Conservation (phyloP, 108 stramenopile species). For the Cyclotella choctawhatcheeana region DNA sequence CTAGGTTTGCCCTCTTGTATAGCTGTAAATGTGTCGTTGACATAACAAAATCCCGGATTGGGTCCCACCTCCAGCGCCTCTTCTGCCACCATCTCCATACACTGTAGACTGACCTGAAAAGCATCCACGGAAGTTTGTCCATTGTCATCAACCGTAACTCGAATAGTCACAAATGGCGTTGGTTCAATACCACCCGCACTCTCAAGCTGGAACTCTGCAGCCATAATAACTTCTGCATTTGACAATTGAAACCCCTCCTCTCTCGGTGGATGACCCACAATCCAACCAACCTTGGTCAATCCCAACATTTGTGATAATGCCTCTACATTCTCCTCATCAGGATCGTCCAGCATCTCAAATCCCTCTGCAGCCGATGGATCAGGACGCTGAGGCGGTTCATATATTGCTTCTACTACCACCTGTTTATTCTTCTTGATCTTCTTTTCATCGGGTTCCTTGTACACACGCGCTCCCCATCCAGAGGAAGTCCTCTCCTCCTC, state of each 20-base stretch:
- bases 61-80: slow-evolving; percentile 87
- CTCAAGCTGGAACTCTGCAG: slow-evolving; percentile 94
- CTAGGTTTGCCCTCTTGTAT: slow-evolving; percentile 95
- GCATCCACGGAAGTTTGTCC: slow-evolving; percentile 90
- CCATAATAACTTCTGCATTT: slow-evolving; percentile 91
- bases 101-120: slow-evolving; percentile 94
- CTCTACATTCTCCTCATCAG: slow-evolving; percentile 88
- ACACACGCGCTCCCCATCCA: slow-evolving; percentile 47
- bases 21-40: slow-evolving; percentile 97
- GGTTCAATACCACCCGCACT: slow-evolving; percentile 94
- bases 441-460: slow-evolving; percentile 9
- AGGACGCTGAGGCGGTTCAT: slow-evolving; percentile 97
- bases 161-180: slow-evolving; percentile 95
- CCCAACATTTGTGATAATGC: slow-evolving; percentile 79
- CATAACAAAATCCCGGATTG: slow-evolving; percentile 85
- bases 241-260: slow-evolving; percentile 92
- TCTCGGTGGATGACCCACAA: slow-evolving; percentile 94
- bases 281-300: slow-evolving; percentile 93
- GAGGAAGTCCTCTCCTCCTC: slow-evolving; percentile 11
- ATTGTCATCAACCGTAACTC: slow-evolving; percentile 79
- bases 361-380: slow-evolving; percentile 83
- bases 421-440: slow-evolving; percentile 48
- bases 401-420: slow-evolving; percentile 89
- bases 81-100: slow-evolving; percentile 99
- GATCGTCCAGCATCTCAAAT: slow-evolving; percentile 91